Percentiles rank a stretch among this genome's conserved stretches.
Evolutionary conservation across 2,329 filamentous ascomycete genomes (phyloP).

Genomic region (Paracorniculantispora psalliotae): DNA sequence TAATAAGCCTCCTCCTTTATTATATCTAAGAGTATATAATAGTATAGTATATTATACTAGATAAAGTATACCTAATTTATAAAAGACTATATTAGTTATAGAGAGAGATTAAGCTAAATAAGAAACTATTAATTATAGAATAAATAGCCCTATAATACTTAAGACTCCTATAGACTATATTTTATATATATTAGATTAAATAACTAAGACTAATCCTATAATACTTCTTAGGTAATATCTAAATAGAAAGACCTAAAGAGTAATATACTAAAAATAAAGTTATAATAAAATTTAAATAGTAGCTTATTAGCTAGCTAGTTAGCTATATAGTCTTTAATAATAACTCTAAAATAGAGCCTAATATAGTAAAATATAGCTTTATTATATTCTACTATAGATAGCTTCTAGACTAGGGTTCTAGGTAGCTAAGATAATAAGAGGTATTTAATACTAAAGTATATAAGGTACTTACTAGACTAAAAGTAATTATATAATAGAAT

Average conservation of each 20-base stretch:
- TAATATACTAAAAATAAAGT: not conserved
- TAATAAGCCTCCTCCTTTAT: not conserved
- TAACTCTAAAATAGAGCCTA: not conserved
- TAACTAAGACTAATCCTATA: not conserved
- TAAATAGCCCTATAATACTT: not conserved
- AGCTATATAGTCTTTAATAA: not conserved
- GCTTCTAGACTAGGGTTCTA: not conserved
- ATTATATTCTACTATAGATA: not conserved
- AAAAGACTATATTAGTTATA: slow-evolving; percentile 45
- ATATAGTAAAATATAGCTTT: not conserved
- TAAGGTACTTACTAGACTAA: not conserved
- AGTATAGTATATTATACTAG: not conserved
- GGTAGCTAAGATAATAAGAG: not conserved
- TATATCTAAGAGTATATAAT: not conserved
- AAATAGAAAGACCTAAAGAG: not conserved
- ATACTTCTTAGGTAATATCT: not conserved
- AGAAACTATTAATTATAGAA: slow-evolving; percentile 46
- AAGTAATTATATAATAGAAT: not conserved
- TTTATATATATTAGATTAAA: too few relatives aligned
- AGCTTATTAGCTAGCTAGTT: too few relatives aligned
- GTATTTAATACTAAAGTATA: not conserved
- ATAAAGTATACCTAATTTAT: not conserved
- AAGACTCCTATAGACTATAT: not conserved
- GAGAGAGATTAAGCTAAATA: slow-evolving; percentile 29
- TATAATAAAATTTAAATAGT: too few relatives aligned